Evolutionary conservation across 169 alveolate species (phyloP).

Genomic region (Cryptosporidium ubiquitum): DNA sequence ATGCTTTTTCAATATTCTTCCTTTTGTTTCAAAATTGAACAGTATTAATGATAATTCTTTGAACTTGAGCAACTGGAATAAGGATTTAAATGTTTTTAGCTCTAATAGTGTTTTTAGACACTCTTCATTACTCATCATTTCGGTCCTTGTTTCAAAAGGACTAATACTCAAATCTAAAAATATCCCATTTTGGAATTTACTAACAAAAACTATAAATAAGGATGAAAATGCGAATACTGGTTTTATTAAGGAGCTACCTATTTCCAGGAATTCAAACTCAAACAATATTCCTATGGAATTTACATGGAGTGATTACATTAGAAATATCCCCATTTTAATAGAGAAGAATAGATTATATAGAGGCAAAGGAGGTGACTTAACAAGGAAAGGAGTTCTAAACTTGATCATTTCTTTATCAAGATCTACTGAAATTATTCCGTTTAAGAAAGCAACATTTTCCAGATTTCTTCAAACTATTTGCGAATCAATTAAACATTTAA

Average conservation of each 20-base stretch:
- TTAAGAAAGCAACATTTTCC: constrained; percentile 74
- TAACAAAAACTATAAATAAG: neutral
- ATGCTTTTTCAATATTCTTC: neutral
- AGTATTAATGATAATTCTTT: neutral
- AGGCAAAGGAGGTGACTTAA: constrained; percentile 78
- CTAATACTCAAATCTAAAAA: neutral
- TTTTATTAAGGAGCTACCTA: neutral
- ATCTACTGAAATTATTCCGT: constrained; percentile 35
- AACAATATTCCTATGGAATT: neutral
- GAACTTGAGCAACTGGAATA: neutral
- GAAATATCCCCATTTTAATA: constrained; percentile 57
- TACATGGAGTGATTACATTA: constrained; percentile 46
- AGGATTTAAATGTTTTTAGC: neutral
- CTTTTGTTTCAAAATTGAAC: neutral
- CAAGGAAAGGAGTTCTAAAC: constrained; percentile 65
- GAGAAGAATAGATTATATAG: constrained; percentile 75
- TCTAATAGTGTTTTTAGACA: constrained; percentile 32
- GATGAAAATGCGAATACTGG: neutral
- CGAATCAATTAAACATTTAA: constrained; percentile 73
- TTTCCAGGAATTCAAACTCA: neutral
- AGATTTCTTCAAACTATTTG: constrained; percentile 73
- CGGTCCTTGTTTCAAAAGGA: constrained; percentile 1
- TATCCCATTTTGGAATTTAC: constrained; percentile 8
- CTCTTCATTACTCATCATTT: constrained; percentile 25
- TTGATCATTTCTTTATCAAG: constrained; percentile 57